Evolutionary conservation across 202 grass and related monocot genomes (phyloP), one percentile per base, ranked within the genome.

Genomic region (Schoenoplectus triqueter): DNA sequence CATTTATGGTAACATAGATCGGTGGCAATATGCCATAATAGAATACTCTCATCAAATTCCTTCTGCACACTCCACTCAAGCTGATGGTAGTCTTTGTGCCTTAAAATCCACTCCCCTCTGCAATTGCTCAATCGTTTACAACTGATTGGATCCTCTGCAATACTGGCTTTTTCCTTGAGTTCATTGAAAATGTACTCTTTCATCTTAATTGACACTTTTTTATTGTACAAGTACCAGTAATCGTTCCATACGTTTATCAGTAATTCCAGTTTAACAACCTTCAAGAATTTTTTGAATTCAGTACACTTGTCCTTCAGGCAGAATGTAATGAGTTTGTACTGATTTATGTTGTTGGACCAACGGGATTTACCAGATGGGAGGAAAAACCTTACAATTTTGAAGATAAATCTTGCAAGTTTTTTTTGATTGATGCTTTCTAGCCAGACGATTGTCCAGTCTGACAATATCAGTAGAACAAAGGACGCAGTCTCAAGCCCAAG

Each of bases 11-110:
- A 59, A 59, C 56, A 59, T 59, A 59, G 56, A 59, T 59, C 56
- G 13, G 56, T 59, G 56, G 56, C 56, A 57, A 57, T 57, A n/a
- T 59, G 56, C 56, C 56, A 59, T 13, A 59, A 14, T 14, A 59
- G 56, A 59, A 59, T 59, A 59, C 56, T 59, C 56, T 59, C 56
- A 59, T 59, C 56, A 59, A 59, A 59, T 59, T 59, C 56, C 56
- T 59, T 59, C 14, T 15, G 0, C 56, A 59, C 56, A 59, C 56
- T 59, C 56, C 56, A 59, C 1, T 59, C 14, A 59, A 59, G 5
- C 56, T 59, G 13, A 0, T 2, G 13, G 3, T n/a, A n/a, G 15
- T 14, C 10, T 59, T n/a, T 59, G 1, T 59, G 14, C 10, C 15
- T 0, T 59, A 59, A 15, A 59, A 59, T 14, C 14, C 13, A 15